Evolutionary conservation across 345 rosid genomes (phyloP).

Genomic region (Populus pruinosa): DNA sequence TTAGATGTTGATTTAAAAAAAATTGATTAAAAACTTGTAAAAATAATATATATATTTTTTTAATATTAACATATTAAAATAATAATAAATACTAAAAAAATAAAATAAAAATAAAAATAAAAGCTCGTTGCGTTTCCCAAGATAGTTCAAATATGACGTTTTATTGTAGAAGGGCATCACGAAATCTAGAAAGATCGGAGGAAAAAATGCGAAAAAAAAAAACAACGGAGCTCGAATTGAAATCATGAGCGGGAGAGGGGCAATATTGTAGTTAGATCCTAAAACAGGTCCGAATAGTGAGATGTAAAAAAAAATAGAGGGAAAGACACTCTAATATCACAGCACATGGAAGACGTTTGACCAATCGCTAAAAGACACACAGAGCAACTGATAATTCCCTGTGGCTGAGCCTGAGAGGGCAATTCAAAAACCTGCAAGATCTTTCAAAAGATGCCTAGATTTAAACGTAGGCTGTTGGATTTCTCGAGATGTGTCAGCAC

Average conservation of each 20-base stretch:
- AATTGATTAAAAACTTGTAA: rapidly evolving
- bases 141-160: too few species aligned
- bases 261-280: not conserved
- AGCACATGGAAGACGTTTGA: not conserved
- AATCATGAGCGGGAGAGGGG: not conserved
- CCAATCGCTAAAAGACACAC: not conserved
- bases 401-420: not conserved
- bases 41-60: too few species aligned
- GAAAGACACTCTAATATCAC: not conserved
- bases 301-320: not conserved
- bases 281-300: not conserved
- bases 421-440: conserved; percentile 15
- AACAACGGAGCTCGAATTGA: not conserved
- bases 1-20: too few species aligned
- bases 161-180: too few species aligned
- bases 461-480: conserved; percentile 35
- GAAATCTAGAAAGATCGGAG: too few species aligned
- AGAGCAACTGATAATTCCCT: not conserved
- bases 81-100: too few species aligned
- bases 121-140: too few species aligned
- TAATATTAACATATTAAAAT: too few species aligned
- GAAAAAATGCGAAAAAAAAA: not conserved
- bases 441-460: conserved; percentile 3
- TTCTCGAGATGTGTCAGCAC: conserved; percentile 12
- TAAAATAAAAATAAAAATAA: too few species aligned